Evolutionary conservation across 345 rosid genomes (phyloP).

Genomic region (Euphorbia tirucalli): DNA sequence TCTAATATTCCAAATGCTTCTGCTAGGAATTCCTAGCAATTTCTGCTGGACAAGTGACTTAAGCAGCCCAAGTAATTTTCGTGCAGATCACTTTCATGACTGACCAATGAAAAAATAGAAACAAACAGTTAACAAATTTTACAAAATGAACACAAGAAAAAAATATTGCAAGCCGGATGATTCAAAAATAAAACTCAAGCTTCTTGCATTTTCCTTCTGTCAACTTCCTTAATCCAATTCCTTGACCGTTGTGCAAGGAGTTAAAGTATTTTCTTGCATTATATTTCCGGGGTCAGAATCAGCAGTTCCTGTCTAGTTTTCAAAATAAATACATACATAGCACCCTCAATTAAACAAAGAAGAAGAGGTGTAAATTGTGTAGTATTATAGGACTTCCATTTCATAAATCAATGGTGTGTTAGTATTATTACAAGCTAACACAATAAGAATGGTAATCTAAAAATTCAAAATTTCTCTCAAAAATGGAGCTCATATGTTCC

Average conservation of each 20-base stretch:
- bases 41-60: too few relatives aligned
- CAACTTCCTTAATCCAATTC: too few relatives aligned
- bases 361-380: not conserved
- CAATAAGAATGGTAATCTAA: not conserved
- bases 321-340: not conserved
- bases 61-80: too few relatives aligned
- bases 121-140: too few relatives aligned
- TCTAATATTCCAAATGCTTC: too few relatives aligned
- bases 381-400: not conserved
- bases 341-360: not conserved
- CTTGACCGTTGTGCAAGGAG: not conserved
- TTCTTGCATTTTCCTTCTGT: not conserved
- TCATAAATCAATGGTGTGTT: not conserved
- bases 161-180: too few relatives aligned
- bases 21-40: too few relatives aligned
- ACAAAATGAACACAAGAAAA: too few relatives aligned
- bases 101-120: too few relatives aligned
- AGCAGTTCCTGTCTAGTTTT: not conserved
- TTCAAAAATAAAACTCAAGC: too few relatives aligned
- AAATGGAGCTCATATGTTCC: constrained; percentile 6
- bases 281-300: not conserved
- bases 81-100: too few relatives aligned
- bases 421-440: constrained; percentile 7
- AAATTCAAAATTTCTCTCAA: constrained; percentile 1
- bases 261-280: too few relatives aligned